Evolutionary conservation across 768 basidiomycete genomes (phyloP).

Genomic region (Trametes coccinea): DNA sequence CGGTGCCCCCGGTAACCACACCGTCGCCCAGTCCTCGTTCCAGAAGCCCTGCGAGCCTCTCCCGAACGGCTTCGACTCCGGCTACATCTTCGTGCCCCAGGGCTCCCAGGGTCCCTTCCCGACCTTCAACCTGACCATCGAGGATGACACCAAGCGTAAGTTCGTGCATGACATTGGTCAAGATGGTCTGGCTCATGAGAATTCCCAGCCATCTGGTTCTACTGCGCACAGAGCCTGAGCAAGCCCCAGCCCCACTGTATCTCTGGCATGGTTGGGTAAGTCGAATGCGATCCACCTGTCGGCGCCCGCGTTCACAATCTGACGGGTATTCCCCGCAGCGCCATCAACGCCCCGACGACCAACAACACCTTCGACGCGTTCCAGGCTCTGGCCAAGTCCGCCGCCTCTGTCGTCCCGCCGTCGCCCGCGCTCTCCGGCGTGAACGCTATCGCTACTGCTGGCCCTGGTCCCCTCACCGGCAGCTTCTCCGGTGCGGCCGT

Average conservation of each 20-base stretch:
- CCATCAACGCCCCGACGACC: constrained; percentile 51
- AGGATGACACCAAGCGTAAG: constrained; percentile 47
- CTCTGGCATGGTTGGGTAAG: constrained; percentile 38
- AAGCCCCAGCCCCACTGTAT: constrained; percentile 43
- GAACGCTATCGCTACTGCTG: constrained; percentile 49
- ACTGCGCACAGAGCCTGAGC: constrained; percentile 53
- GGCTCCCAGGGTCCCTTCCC: constrained; percentile 33
- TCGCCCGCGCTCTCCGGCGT: constrained; percentile 43
- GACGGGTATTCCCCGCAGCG: constrained; percentile 27
- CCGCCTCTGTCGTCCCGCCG: constrained; percentile 37
- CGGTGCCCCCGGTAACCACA: constrained; percentile 55
- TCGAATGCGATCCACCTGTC: background rate
- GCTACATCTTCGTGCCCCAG: constrained; percentile 44
- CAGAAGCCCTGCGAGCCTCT: constrained; percentile 45
- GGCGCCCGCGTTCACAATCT: background rate
- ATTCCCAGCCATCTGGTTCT: constrained; percentile 54
- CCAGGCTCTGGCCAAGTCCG: constrained; percentile 35
- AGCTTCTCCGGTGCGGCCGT: constrained; percentile 34
- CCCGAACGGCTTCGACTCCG: constrained; percentile 55
- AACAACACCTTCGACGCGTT: constrained; percentile 45
- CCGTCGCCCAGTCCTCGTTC: constrained; percentile 53
- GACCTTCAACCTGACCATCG: constrained; percentile 53
- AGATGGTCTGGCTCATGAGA: background rate
- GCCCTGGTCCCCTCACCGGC: constrained; percentile 41
- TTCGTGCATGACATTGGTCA: background rate